Base-by-base conservation (phyloP, 805 yeast genomes). In the Ogataea methylovora region DNA sequence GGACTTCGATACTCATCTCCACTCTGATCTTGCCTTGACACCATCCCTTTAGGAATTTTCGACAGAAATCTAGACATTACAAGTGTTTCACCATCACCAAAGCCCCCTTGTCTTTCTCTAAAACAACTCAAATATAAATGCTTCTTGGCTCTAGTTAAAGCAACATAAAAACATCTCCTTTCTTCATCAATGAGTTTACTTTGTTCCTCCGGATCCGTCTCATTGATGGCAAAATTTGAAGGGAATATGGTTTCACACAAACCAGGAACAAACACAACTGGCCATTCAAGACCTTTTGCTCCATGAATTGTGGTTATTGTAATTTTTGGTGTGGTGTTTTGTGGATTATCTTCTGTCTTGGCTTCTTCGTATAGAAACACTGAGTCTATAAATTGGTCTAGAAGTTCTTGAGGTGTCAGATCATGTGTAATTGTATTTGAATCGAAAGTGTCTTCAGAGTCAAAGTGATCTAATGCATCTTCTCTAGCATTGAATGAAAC, bases 261-360 rank as follows among this genome's bases (percentile, higher is more conserved):
- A 0, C 84, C 81, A 0, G 94, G 86, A 10, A 85, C 71, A 50
- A 85, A 84, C 0, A 90, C 97, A 11, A 84, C 74, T 0, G 95
- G 90, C 97, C 97, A 90, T 52, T 90, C 98, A 2, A 88, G 63
- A 1, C 98, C 98, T 53, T 90, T 90, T 2, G 97, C 77, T 0
- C 87, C 85, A 52, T 90, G 98, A 10, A 90, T 81, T 0, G 97
- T 92, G 0, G 94, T 81, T 0, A 90, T 50, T 2, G 52, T 44
- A 7, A 58, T 56, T 29, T 46, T 50, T 3, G 56, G 46, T 1
- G 23, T 28, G 1, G 25, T 28, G 13, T 37, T 33, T 2, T 33
- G 32, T n/a, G 28, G 18, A 10, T 38, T 33, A 18, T 39, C 37
- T 16, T 24, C 34, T 8, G 15, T 28, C 14, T 33, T 28, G 11